Percentiles rank a stretch among this genome's conserved stretches.
Evolutionary conservation across 805 yeast species (phyloP).

Genomic region (Priceomyces carsonii): DNA sequence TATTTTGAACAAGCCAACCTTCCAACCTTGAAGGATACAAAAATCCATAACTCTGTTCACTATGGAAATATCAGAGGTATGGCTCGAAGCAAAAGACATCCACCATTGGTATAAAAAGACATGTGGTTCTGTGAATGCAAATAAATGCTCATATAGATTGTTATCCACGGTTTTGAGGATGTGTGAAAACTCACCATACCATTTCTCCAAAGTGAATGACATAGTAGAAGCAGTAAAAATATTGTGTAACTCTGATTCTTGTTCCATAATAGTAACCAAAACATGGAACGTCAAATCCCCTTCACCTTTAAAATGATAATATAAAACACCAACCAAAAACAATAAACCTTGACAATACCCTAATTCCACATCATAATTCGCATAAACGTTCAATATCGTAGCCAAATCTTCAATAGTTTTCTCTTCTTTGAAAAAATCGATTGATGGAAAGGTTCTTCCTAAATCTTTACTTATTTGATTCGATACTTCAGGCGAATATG

Average conservation of each 20-base stretch:
- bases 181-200: constrained; percentile 52
- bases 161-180: constrained; percentile 43
- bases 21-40: constrained; percentile 55
- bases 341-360: constrained; percentile 72
- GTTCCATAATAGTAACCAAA: constrained; percentile 58
- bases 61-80: constrained; percentile 54
- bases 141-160: constrained; percentile 45
- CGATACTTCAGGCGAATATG: constrained; percentile 38
- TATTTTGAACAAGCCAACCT: constrained; percentile 52
- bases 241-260: constrained; percentile 50
- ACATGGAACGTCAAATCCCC: constrained; percentile 48
- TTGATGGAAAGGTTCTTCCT: constrained; percentile 58
- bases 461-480: constrained; percentile 57
- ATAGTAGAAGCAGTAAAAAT: constrained; percentile 52
- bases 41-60: constrained; percentile 52
- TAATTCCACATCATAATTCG: constrained; percentile 62
- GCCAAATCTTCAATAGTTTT: constrained; percentile 49
- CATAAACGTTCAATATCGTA: constrained; percentile 59
- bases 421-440: constrained; percentile 46
- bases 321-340: constrained; percentile 60
- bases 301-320: constrained; percentile 37
- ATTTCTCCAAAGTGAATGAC: constrained; percentile 53
- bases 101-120: constrained; percentile 67
- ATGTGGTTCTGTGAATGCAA: constrained; percentile 40
- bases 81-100: constrained; percentile 58